Evolutionary conservation across 805 yeast genomes (phyloP).

Genomic region (Kluyveromyces nonfermentans): DNA sequence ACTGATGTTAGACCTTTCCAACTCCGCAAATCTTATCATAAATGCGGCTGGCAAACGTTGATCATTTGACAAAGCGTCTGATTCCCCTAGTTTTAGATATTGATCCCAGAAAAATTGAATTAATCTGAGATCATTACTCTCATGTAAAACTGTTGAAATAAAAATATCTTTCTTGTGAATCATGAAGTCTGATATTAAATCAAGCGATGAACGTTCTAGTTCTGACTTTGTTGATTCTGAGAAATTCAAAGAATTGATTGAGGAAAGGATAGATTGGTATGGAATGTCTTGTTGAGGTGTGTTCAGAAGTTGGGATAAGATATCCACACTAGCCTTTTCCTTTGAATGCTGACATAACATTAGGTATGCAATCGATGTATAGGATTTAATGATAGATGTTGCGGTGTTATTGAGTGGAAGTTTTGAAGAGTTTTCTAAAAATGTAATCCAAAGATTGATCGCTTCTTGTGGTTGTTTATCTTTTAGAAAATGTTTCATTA

Average conservation of each 20-base stretch:
- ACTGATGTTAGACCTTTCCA: slow-evolving; percentile 14
- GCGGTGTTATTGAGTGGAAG: neutral
- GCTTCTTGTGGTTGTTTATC: slow-evolving; percentile 19
- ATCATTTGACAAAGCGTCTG: neutral
- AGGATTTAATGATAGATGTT: neutral
- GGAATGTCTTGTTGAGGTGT: neutral
- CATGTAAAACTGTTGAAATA: neutral
- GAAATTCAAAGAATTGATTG: neutral
- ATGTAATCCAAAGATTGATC: slow-evolving; percentile 26
- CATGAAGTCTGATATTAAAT: neutral
- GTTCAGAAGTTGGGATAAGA: slow-evolving; percentile 16
- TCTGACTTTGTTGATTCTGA: neutral
- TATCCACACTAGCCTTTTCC: slow-evolving; percentile 11
- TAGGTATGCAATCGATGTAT: slow-evolving; percentile 20
- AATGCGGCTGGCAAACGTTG: slow-evolving; percentile 9
- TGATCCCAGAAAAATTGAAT: neutral
- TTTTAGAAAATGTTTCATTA: slow-evolving; percentile 15
- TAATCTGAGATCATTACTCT: neutral
- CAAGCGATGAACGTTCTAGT: neutral
- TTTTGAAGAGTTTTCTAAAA: slow-evolving; percentile 10
- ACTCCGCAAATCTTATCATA: slow-evolving; percentile 16
- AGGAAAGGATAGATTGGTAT: neutral
- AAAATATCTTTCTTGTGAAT: neutral
- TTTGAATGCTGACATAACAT: slow-evolving; percentile 12
- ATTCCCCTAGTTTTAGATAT: neutral